Base-by-base conservation (phyloP, 2,329 filamentous ascomycete species). In the Clonostachys byssicola region DNA sequence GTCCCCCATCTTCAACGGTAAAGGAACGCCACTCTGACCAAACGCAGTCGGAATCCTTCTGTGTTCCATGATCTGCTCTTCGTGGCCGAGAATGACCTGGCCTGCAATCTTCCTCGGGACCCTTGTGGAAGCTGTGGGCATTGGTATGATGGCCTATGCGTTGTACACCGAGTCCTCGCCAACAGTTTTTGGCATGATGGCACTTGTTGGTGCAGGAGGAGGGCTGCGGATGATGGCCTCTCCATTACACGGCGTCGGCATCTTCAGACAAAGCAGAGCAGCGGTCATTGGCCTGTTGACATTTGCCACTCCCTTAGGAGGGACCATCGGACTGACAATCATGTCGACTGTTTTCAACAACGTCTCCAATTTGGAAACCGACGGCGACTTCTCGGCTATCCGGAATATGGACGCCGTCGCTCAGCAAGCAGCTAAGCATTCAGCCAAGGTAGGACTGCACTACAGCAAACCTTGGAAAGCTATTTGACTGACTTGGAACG, bases 281-380 rank as follows among this genome's bases (percentile, higher is more conserved):
- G 69, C 76, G 0, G 78, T 86, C 5, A 74, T 84, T 47, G 80
- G 77, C 1, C 59, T 88, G 10, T 73, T 85, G 60, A 70, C 74
- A 0, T 79, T 88, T 46, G 73, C 81, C 3, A 49, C 78, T 14
- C 80, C 81, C 0, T 77, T 88, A 20, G 84, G 85, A 5, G 83
- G 85, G 12, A 86, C 83, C 0, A 62, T 88, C 4, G 78, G 77
- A 0, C 68, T 87, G 42, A 85, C 83, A 1, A 73, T 88, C 55
- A 87, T 88, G 84, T 76, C 81, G 13, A 74, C 78, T 9, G 82
- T 88, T 2, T 87, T 87, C 61, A 85, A 86, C 57, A 88, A 88
- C 51, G 65, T 60, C 5, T 62, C 62, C 6, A 64, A 60, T 2
- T 49, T 66, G 12, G 51, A 55, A 23, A 54, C 54, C 13, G 41